phyloP scores from a whole-genome alignment of 1,284 basidiomycete genomes.

The Mycosarcoma maydis region DNA sequence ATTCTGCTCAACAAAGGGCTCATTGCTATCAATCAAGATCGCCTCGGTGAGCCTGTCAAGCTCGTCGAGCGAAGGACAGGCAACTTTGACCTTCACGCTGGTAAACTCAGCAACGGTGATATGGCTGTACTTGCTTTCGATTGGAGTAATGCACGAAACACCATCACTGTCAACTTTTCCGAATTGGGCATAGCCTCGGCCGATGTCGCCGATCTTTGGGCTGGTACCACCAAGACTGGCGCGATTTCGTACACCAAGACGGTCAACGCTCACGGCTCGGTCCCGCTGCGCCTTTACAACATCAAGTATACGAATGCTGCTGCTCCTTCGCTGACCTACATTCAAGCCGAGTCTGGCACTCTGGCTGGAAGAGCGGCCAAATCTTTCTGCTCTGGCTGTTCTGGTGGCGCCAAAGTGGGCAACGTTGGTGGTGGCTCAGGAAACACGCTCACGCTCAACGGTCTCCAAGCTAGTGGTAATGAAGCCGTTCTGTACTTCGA shows the following conservation, averaged over 20 bases:
- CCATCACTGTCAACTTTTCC: constrained; percentile 38
- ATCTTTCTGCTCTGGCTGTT: constrained; percentile 37
- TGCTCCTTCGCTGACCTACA: constrained; percentile 18
- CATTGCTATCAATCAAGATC: constrained; percentile 57
- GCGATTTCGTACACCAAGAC: constrained; percentile 22
- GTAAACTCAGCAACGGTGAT: constrained; percentile 40
- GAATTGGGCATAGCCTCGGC: constrained; percentile 30
- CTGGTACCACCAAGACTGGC: constrained; percentile 5
- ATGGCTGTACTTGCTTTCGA: constrained; percentile 44
- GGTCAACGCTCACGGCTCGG: constrained; percentile 39
- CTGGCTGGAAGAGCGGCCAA: constrained; percentile 14
- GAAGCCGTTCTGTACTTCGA: constrained; percentile 42
- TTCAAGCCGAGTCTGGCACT: constrained; percentile 21
- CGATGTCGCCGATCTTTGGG: constrained; percentile 39
- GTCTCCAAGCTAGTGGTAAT: constrained; percentile 15
- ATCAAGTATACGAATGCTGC: constrained; percentile 10
- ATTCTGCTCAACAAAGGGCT: constrained; percentile 61
- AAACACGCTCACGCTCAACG: constrained; percentile 25
- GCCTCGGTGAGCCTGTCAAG: constrained; percentile 47
- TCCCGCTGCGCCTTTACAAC: constrained; percentile 39
- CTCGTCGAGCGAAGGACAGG: constrained; percentile 44
- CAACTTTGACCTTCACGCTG: constrained; percentile 40
- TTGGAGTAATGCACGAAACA: constrained; percentile 23
- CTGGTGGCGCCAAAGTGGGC: constrained; percentile 33
- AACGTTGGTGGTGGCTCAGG: constrained; percentile 16